Evolutionary conservation across 192 early-diverging fungal genomes (phyloP).

Genomic region (Rhizophagus sp.): DNA sequence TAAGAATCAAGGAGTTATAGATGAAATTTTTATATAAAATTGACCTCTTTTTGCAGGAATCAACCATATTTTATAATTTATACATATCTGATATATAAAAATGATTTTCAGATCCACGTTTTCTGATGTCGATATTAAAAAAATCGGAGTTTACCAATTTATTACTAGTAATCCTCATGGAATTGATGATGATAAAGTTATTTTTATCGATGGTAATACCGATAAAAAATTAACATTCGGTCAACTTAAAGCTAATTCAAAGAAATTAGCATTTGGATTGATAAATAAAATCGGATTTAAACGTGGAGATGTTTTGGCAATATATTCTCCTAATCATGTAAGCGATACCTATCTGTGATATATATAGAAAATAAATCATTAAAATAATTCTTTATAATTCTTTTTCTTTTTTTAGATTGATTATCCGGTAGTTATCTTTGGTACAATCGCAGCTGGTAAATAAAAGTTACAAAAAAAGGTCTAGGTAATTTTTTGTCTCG

Average conservation of each 20-base stretch:
- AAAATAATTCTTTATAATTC: not conserved
- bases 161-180: conserved; percentile 42
- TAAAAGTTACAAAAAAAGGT: not conserved
- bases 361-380: too few species aligned
- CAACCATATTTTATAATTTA: too few species aligned
- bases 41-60: too few species aligned
- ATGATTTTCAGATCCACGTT: conserved; percentile 43
- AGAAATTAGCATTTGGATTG: conserved; percentile 51
- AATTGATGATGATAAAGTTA: conserved; percentile 37
- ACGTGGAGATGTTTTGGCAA: conserved; percentile 68
- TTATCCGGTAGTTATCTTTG: conserved; percentile 38
- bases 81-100: too few species aligned
- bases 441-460: conserved; percentile 41
- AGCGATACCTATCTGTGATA: too few species aligned
- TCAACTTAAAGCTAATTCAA: conserved; percentile 39
- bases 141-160: conserved; percentile 46
- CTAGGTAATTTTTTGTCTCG: conserved; percentile 8
- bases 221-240: conserved; percentile 43
- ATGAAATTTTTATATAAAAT: too few species aligned
- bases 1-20: too few species aligned
- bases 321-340: conserved; percentile 44
- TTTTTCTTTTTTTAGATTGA: conserved; percentile 28
- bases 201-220: conserved; percentile 47
- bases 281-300: conserved; percentile 54
- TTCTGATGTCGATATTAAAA: conserved; percentile 43